A percentile compares a stretch with the other conserved stretches of the same genome.
Conservation (phyloP, 2,329 filamentous ascomycete genomes). For the Xylariales sp. region DNA sequence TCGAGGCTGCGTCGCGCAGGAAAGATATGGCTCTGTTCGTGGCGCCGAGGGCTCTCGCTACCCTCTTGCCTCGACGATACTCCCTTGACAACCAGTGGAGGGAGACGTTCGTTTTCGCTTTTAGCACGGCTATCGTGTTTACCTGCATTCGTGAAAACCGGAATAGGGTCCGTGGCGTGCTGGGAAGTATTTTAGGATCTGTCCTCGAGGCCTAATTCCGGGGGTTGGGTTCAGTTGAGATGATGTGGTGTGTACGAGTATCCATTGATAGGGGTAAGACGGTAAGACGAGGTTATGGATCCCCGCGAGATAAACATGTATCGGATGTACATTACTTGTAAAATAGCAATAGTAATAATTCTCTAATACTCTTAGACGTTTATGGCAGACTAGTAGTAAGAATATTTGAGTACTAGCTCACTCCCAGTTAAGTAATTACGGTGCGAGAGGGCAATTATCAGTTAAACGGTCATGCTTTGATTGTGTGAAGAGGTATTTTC, state of each 20-base stretch:
- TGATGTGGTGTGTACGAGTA: not conserved
- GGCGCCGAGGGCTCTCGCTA: slow-evolving; percentile 79
- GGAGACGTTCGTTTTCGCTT: slow-evolving; percentile 73
- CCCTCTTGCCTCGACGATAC: slow-evolving; percentile 78
- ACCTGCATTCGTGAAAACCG: slow-evolving; percentile 73
- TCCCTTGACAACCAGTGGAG: slow-evolving; percentile 70
- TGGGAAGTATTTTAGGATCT: slow-evolving; percentile 69
- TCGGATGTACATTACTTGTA: slow-evolving; percentile 5
- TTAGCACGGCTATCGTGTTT: slow-evolving; percentile 76
- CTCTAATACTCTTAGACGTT: not conserved
- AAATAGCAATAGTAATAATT: slow-evolving; percentile 16
- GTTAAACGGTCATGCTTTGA: not conserved
- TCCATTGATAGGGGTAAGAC: not conserved
- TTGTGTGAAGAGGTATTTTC: not conserved
- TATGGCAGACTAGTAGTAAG: not conserved
- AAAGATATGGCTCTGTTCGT: slow-evolving; percentile 86
- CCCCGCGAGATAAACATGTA: not conserved
- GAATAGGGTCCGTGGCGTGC: slow-evolving; percentile 72
- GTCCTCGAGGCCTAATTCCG: slow-evolving; percentile 55
- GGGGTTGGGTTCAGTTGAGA: not conserved
- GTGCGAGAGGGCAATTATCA: not conserved
- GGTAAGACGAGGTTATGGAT: not conserved
- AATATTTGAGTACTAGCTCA: not conserved
- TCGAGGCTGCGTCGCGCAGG: slow-evolving; percentile 73
- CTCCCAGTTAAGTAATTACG: too few species aligned